Base-by-base conservation (phyloP, 345 rosid genomes). In the Sonneratia alba region DNA sequence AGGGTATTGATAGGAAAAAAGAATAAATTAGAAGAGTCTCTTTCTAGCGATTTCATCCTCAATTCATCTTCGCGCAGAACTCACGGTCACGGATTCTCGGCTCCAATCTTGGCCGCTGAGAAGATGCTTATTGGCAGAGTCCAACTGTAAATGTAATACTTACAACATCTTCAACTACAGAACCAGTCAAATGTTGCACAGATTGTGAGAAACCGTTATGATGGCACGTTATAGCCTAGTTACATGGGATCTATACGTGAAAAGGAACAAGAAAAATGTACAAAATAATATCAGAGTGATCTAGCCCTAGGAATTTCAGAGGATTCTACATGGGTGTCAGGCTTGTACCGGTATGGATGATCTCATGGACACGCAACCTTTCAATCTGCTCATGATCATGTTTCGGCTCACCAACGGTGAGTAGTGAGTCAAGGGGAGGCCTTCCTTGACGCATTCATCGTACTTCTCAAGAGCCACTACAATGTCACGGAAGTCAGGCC, bases 381-480 rank as follows among this genome's bases (percentile, higher is more conserved):
- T 90, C 76, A 95, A 80, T 56, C 90, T 92, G 72, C 90, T 86
- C 37, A 94, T 72, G 73, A 94, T 86, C 53, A 67, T 85, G 21
- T 85, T 95, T 70, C 88, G 80, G 77, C 80, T 86, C 0, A 83
- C 88, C 22, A 92, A 85, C 49, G 89, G 82, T 38, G 90, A 85
- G 78, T 89, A 96, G 66, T 88, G 87, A 48, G 87, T 87, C 22
- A 92, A 84, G 49, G 99, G 97, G 67, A 92, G 85, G 7, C 99
- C 99, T 73, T 88, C 97, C 85, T 89, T 90, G 18, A 88, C 87
- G 69, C 97, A 89, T 66, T 87, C 96, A 18, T 95, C 97, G 61
- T 85, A 89, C 80, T 87, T 90, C 85, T 92, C 97, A 64, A 92
- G 72, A 3, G 86, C 86, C 4, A 89, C 84, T 55, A 95, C 99